Evolutionary conservation across 1,284 basidiomycete genomes (phyloP).

Genomic region (Testicularia cyperi): DNA sequence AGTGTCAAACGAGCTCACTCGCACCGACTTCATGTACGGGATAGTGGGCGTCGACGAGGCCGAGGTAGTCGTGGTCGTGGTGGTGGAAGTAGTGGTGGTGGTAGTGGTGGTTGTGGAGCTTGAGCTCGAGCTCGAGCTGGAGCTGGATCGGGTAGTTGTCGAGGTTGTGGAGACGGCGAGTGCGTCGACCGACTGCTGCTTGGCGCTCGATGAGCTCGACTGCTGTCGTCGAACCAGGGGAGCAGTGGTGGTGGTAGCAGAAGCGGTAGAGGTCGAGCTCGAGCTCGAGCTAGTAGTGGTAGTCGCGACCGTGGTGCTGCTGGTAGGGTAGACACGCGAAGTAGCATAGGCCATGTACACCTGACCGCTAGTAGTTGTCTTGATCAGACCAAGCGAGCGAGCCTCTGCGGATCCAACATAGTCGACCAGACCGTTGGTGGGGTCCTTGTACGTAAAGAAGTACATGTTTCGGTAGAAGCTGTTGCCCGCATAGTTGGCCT

Average conservation of each 20-base stretch:
- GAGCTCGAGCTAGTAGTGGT: conserved; percentile 1
- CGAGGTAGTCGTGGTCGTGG: conserved; percentile 1
- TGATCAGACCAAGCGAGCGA: conserved; percentile 18
- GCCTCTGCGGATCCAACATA: conserved; percentile 22
- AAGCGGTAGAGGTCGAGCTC: conserved; percentile 2
- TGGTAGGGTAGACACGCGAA: conserved; percentile 23
- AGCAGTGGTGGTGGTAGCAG: background rate
- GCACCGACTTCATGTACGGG: conserved; percentile 34
- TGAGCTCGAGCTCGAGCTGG: background rate
- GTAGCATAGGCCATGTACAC: conserved; percentile 43
- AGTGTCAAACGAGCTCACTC: conserved; percentile 33
- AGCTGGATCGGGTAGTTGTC: background rate
- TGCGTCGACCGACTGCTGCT: background rate
- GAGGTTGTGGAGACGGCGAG: background rate
- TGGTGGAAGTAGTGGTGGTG: conserved; percentile 7
- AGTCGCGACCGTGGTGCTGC: conserved; percentile 3
- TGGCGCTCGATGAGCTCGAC: background rate
- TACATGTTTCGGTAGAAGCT: conserved; percentile 47
- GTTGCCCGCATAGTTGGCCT: conserved; percentile 28
- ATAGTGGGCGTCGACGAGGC: conserved; percentile 1
- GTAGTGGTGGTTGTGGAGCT: conserved; percentile 1
- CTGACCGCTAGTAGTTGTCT: conserved; percentile 22
- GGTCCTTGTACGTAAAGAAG: conserved; percentile 46
- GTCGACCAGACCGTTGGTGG: conserved; percentile 42
- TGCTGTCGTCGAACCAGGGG: too few species aligned